Base-by-base conservation (phyloP, 1,139 yeast species). In the Geotrichum fermentans region DNA sequence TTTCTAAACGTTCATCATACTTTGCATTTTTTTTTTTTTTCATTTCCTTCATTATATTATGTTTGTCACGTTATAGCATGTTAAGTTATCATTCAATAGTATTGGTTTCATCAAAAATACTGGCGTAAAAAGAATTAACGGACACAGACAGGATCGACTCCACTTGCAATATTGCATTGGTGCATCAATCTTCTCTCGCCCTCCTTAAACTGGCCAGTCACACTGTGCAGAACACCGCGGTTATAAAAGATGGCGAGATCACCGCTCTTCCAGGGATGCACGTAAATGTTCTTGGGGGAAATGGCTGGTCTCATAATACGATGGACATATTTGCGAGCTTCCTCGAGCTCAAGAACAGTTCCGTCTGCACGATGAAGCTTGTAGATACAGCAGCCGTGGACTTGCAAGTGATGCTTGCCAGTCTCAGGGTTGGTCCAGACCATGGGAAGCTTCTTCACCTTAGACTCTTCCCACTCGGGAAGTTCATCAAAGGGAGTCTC, bases 351-450 rank as follows among this genome's bases (percentile, higher is more conserved):
- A 47, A 82, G 70, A 6, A 72, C 70, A 26, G 83, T 83, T 49
- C 82, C 85, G 8, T 75, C 69, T 39, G 67, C 66, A 43, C 75
- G 73, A 54, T 85, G 79, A 57, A 87, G 71, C 63, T 75, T 78
- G 69, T 78, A 78, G 54, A 85, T 81, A 66, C 95, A 87, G 64
- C 95, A 85, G 2, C 94, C 95, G 61, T 87, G 95, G 11, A 84
- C 82, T 67, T 87, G 95, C 55, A 87, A 73, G 61, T 85, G 95
- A 52, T 81, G 92, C 57, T 83, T 76, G 42, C 82, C 82, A 35
- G 95, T 86, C 32, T 82, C 82, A n/a, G 95, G 95, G 64, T 87
- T 87, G 10, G 94, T 86, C 96, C 96, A 87, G 10, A 86, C 94
- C 74, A 87, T 73, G 22, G 96, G 96, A 56, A 87, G 74, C 55